phyloP scores from a whole-genome alignment of 768 basidiomycete species.

The Lactarius sp. region DNA sequence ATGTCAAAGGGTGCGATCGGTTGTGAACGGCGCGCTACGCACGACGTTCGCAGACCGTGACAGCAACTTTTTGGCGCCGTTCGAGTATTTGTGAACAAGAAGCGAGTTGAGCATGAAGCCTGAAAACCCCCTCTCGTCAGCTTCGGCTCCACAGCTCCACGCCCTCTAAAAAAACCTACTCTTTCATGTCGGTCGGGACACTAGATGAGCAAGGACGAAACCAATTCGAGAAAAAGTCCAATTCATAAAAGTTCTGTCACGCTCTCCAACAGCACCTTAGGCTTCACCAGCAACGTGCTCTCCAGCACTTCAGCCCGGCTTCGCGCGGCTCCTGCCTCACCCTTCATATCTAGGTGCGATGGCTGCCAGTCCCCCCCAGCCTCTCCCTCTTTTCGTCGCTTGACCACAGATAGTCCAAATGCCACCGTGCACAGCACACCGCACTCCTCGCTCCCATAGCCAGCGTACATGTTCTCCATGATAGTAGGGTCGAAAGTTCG shows the following conservation, averaged over 20 bases:
- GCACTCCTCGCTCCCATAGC: slow-evolving; percentile 22
- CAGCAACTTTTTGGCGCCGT: slow-evolving; percentile 2
- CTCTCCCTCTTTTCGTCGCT: slow-evolving; percentile 19
- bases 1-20: slow-evolving; percentile 10
- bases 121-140: slow-evolving; percentile 7
- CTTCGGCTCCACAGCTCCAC: not conserved
- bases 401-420: slow-evolving; percentile 21
- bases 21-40: slow-evolving; percentile 7
- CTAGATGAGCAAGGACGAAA: slow-evolving; percentile 17
- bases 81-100: slow-evolving; percentile 18
- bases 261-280: slow-evolving; percentile 27
- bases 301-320: slow-evolving; percentile 17
- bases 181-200: slow-evolving; percentile 13
- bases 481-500: slow-evolving; percentile 12
- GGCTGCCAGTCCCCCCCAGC: slow-evolving; percentile 2
- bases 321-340: slow-evolving; percentile 12
- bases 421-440: slow-evolving; percentile 23
- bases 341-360: slow-evolving; percentile 19
- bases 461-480: slow-evolving; percentile 27
- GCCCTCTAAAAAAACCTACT: slow-evolving; percentile 5
- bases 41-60: slow-evolving; percentile 16
- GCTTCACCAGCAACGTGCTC: slow-evolving; percentile 25
- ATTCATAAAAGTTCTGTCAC: slow-evolving; percentile 27
- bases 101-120: slow-evolving; percentile 6
- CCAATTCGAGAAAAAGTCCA: slow-evolving; percentile 11